Percentiles rank a stretch among this genome's conserved stretches.
These are phyloP conservation scores for Trichoderma sp. DNA, from an alignment of 2,329 filamentous ascomycete species.

Conservation along the genomic window DNA sequence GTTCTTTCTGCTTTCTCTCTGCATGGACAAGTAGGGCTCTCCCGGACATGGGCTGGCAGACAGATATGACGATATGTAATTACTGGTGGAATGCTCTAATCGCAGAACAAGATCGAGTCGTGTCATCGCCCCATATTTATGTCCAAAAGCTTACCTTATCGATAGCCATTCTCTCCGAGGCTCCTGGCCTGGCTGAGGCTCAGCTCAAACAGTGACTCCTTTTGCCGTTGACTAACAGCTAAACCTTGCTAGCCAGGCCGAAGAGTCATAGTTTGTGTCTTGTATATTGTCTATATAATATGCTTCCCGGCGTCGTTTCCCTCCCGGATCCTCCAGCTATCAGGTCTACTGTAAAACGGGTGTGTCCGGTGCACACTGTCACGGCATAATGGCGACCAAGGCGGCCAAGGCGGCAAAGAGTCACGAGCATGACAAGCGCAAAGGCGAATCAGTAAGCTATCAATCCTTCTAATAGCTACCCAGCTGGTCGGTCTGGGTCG, in stretches of 20 bases:
- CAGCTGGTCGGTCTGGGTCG: neutral
- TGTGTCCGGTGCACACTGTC: neutral
- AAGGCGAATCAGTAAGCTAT: conserved; percentile 73
- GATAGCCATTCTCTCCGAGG: conserved; percentile 14
- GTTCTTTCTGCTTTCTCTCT: neutral
- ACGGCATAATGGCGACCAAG: conserved; percentile 51
- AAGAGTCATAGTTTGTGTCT: conserved; percentile 10
- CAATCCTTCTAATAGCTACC: neutral
- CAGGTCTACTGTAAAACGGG: neutral
- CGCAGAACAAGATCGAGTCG: neutral
- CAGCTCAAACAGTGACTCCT: conserved; percentile 13
- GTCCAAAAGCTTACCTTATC: conserved; percentile 10
- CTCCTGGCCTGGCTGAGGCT: neutral
- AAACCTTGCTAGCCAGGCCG: neutral
- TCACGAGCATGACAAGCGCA: conserved; percentile 74
- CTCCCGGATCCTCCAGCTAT: conserved; percentile 14
- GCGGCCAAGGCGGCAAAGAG: conserved; percentile 61
- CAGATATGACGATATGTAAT: neutral
- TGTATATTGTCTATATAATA: neutral
- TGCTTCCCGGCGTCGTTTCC: neutral
- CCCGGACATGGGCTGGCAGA: neutral
- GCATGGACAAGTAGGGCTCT: neutral
- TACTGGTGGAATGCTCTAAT: conserved; percentile 10
- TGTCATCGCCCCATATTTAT: conserved; percentile 16
- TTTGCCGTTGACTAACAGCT: neutral